Evolutionary conservation across 2,329 filamentous ascomycete species (phyloP).

Genomic region (Pseudogymnoascus destructans): DNA sequence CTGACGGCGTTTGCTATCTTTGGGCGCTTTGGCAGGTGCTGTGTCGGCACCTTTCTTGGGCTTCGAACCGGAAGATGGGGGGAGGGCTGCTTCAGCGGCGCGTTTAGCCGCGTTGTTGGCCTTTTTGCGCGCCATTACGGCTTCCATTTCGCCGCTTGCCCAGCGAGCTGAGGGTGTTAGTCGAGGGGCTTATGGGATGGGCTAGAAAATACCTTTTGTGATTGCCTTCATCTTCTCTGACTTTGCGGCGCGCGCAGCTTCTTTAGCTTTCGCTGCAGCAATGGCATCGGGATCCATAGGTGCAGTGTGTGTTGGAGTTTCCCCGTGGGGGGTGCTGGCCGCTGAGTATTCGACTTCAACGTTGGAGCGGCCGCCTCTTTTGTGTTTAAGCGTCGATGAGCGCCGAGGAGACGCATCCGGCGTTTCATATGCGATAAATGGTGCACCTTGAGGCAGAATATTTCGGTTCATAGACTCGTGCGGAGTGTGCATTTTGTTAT

Average conservation of each 20-base stretch:
- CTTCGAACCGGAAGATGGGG: background rate
- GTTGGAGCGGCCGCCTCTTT: background rate
- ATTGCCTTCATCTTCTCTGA: slow-evolving; percentile 12
- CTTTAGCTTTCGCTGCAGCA: slow-evolving; percentile 1
- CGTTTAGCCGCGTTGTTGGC: slow-evolving; percentile 44
- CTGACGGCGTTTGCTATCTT: background rate
- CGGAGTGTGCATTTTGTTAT: background rate
- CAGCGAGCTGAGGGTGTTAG: slow-evolving; percentile 31
- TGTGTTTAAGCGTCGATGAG: background rate
- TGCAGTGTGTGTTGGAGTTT: background rate
- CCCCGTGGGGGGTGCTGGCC: background rate
- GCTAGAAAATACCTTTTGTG: slow-evolving; percentile 10
- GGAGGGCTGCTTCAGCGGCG: background rate
- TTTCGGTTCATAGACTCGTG: background rate
- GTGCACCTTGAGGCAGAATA: background rate
- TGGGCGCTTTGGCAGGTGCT: background rate
- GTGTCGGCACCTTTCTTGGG: background rate
- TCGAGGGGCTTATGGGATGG: background rate
- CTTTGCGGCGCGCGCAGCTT: slow-evolving; percentile 9
- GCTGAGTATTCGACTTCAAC: background rate
- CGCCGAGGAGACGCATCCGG: background rate
- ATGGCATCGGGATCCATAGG: background rate
- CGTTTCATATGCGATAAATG: slow-evolving; percentile 4
- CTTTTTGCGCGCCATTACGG: slow-evolving; percentile 47
- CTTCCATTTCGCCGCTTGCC: slow-evolving; percentile 47